These are phyloP conservation scores for Spongispora temasekensis DNA, from an alignment of 1,284 basidiomycete species.

Conservation along the genomic window DNA sequence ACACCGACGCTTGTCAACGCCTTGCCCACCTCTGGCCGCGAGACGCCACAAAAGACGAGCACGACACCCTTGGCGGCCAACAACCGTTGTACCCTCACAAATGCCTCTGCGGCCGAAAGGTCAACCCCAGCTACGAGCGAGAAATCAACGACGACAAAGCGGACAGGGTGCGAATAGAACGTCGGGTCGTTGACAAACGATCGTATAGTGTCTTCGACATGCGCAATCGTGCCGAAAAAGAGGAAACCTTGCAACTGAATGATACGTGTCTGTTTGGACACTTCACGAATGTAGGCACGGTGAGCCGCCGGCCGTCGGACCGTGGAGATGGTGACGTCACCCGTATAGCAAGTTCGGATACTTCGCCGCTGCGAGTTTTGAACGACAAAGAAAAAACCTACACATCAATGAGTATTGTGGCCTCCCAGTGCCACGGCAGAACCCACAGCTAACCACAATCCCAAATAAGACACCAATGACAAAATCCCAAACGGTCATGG, in stretches of 20 bases:
- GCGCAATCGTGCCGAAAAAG: conserved; percentile 94
- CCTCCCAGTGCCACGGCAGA: background rate
- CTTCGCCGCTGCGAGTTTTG: conserved; percentile 86
- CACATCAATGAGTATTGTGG: conserved; percentile 9
- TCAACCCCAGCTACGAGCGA: conserved; percentile 88
- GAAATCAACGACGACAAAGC: conserved; percentile 89
- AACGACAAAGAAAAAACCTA: conserved; percentile 94
- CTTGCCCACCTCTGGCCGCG: conserved; percentile 61
- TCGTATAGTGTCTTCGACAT: conserved; percentile 83
- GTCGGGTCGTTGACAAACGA: conserved; percentile 71
- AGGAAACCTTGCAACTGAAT: conserved; percentile 91
- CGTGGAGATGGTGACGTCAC: conserved; percentile 84
- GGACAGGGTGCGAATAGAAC: conserved; percentile 82
- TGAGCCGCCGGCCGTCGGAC: conserved; percentile 90
- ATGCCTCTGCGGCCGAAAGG: conserved; percentile 94
- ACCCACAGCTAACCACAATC: conserved; percentile 85
- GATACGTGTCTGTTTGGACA: conserved; percentile 90
- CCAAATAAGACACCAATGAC: conserved; percentile 94
- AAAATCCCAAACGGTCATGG: conserved; percentile 95
- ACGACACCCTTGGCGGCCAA: conserved; percentile 77
- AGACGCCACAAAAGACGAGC: conserved; percentile 88
- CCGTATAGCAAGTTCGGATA: conserved; percentile 80
- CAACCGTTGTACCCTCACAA: conserved; percentile 88
- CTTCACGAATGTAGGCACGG: conserved; percentile 86
- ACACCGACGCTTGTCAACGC: conserved; percentile 77